These are phyloP conservation scores for Pseudomassariella vexata DNA, from an alignment of 2,329 filamentous ascomycete genomes.

Conservation along the genomic window DNA sequence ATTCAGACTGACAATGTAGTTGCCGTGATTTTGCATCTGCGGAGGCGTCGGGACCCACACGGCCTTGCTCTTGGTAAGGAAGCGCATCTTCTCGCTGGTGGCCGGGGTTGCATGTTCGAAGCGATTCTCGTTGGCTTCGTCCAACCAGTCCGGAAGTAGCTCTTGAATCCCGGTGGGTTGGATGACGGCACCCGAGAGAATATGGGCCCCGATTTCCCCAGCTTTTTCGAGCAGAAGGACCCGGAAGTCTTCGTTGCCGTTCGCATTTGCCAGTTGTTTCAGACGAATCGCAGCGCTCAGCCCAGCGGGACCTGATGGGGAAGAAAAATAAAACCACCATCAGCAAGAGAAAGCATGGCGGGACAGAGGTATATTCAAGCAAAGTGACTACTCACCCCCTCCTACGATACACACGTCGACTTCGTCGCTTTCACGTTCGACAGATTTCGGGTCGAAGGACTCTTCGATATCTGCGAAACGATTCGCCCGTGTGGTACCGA, in stretches of 20 bases:
- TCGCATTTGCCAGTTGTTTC: slow-evolving; percentile 91
- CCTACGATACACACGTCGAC: slow-evolving; percentile 97
- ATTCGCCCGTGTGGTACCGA: slow-evolving; percentile 28
- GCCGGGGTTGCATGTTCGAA: slow-evolving; percentile 87
- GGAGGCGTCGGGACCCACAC: slow-evolving; percentile 83
- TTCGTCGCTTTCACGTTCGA: slow-evolving; percentile 85
- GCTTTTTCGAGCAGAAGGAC: slow-evolving; percentile 93
- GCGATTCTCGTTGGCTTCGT: slow-evolving; percentile 78
- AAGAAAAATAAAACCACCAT: slow-evolving; percentile 6
- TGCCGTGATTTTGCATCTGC: slow-evolving; percentile 97
- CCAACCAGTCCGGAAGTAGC: slow-evolving; percentile 88
- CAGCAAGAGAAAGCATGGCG: slow-evolving; percentile 2
- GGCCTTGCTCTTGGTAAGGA: slow-evolving; percentile 74
- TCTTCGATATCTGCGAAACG: slow-evolving; percentile 35
- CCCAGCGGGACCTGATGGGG: slow-evolving; percentile 67
- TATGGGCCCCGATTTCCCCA: slow-evolving; percentile 89
- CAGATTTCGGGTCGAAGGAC: slow-evolving; percentile 57
- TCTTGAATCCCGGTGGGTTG: slow-evolving; percentile 85
- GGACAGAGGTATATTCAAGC: no score
- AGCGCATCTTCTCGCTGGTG: slow-evolving; percentile 81
- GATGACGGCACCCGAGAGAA: slow-evolving; percentile 91
- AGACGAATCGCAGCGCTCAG: slow-evolving; percentile 88
- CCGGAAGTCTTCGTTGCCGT: slow-evolving; percentile 91
- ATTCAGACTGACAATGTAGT: slow-evolving; percentile 94
- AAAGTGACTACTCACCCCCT: slow-evolving; percentile 52